Conservation (phyloP, 1,284 basidiomycete species). For the Mycosarcoma mackinlayi region DNA sequence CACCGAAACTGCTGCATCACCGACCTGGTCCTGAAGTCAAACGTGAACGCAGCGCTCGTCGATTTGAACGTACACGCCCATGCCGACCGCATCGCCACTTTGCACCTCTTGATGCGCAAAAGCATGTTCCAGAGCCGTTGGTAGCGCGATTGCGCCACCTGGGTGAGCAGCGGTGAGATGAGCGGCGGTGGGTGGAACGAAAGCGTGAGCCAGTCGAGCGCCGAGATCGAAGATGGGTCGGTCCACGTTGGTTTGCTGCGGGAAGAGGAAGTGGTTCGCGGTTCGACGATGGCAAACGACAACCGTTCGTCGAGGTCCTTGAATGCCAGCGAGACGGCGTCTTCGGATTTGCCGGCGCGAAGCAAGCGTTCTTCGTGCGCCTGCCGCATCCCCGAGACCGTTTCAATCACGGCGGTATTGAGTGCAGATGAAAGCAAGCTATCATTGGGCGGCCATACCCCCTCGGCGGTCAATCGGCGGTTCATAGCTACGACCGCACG, state of each 20-base stretch:
- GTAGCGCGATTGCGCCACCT: conserved; percentile 43
- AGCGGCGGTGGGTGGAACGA: conserved; percentile 56
- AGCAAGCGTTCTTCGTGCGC: conserved; percentile 23
- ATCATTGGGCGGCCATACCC: conserved; percentile 51
- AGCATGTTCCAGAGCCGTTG: conserved; percentile 57
- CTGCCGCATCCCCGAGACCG: conserved; percentile 43
- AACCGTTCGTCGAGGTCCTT: conserved; percentile 56
- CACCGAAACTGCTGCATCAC: conserved; percentile 39
- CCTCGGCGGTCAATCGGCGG: conserved; percentile 24
- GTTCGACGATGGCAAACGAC: conserved; percentile 54
- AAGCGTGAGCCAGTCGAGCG: conserved; percentile 58
- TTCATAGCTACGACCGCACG: conserved; percentile 36
- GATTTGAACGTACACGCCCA: conserved; percentile 33
- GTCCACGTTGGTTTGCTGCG: conserved; percentile 29
- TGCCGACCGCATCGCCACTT: conserved; percentile 39
- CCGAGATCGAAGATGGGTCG: conserved; percentile 49
- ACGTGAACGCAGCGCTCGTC: conserved; percentile 28
- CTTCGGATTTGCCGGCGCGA: conserved; percentile 16
- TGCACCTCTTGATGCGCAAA: conserved; percentile 48
- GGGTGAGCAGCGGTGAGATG: conserved; percentile 54
- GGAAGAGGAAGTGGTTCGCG: conserved; percentile 6
- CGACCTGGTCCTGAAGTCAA: conserved; percentile 20
- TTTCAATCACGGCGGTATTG: conserved; percentile 55
- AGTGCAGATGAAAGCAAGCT: conserved; percentile 43
- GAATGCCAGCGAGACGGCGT: conserved; percentile 42